Conservation (phyloP, 1,284 basidiomycete genomes). For the Boletus nobilissimus region DNA sequence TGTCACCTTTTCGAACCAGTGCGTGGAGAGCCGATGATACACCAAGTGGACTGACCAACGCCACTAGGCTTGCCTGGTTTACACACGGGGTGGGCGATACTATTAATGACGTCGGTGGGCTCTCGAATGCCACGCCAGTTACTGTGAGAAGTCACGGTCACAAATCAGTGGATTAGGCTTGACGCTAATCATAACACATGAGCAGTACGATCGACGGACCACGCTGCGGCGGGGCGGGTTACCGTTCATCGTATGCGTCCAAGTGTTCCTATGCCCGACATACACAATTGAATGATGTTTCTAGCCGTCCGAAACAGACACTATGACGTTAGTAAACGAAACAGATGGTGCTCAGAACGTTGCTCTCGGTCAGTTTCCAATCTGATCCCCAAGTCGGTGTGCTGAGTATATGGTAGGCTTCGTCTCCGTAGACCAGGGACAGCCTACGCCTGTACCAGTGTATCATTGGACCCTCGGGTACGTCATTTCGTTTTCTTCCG, state of each 20-base stretch:
- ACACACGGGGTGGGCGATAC: not conserved
- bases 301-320: not conserved
- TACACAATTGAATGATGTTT: not conserved
- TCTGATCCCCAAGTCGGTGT: not conserved
- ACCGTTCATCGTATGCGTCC: not conserved
- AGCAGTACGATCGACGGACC: not conserved
- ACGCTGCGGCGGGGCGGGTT: not conserved
- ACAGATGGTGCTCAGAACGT: rapidly evolving
- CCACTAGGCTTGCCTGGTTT: not conserved
- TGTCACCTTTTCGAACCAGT: not conserved
- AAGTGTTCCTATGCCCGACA: not conserved
- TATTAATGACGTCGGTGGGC: no score
- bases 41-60: not conserved
- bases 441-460: not conserved
- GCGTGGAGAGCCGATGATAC: not conserved
- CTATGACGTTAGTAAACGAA: not conserved
- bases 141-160: not conserved
- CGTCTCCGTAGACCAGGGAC: no score
- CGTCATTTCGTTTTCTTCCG: not conserved
- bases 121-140: not conserved
- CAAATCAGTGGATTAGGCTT: no score
- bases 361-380: not conserved
- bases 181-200: not conserved
- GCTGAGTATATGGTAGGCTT: not conserved
- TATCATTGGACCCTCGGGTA: not conserved